These are phyloP conservation scores for Pelargonium fulgidum DNA, from an alignment of 441 rosid genomes.

Conservation along the genomic window DNA sequence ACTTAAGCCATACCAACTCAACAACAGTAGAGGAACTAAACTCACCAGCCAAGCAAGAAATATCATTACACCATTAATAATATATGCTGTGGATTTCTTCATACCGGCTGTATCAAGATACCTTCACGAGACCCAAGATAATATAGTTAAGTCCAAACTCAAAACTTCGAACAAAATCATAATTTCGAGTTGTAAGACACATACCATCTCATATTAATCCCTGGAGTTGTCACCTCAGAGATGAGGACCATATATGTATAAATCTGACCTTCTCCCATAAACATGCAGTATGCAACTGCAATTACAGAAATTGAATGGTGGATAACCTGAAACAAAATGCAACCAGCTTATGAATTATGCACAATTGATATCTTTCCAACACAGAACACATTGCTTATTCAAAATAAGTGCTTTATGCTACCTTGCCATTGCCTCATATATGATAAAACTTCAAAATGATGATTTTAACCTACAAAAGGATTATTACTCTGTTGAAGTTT, in stretches of 20 bases:
- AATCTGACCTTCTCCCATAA: conserved; percentile 20
- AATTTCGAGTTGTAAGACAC: neutral
- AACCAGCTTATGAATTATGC: neutral
- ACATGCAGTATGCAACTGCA: conserved; percentile 18
- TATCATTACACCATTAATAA: conserved; percentile 49
- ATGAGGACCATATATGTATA: conserved; percentile 24
- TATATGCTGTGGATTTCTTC: conserved; percentile 49
- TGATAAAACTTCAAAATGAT: neutral
- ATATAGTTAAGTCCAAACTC: neutral
- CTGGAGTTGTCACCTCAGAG: conserved; percentile 23
- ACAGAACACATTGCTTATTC: neutral
- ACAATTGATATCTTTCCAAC: neutral
- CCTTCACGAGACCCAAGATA: neutral
- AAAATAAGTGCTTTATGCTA: neutral
- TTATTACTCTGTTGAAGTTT: neutral
- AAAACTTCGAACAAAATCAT: neutral
- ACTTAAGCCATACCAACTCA: neutral
- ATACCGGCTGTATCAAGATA: conserved; percentile 37
- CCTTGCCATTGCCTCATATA: neutral
- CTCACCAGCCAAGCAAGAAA: conserved; percentile 64
- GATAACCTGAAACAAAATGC: conserved; percentile 15
- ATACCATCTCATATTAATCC: conserved; percentile 24
- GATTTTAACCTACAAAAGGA: neutral
- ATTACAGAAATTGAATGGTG: conserved; percentile 18
- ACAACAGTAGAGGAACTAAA: conserved; percentile 13